These are phyloP conservation scores for Leccinum incarnatum DNA, from an alignment of 768 basidiomycete genomes.

Conservation along the genomic window DNA sequence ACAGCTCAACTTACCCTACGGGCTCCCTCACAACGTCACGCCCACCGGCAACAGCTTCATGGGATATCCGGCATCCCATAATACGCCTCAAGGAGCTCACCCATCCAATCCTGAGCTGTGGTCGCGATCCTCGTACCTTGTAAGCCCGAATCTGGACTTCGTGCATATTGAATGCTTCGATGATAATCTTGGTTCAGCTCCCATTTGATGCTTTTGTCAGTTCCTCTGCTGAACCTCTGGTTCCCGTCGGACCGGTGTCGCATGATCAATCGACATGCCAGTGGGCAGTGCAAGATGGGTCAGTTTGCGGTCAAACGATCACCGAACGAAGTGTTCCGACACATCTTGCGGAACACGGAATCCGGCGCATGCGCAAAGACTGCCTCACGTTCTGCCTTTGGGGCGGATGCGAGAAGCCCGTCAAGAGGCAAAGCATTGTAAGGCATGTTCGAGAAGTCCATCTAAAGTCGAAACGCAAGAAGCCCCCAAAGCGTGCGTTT, in stretches of 20 bases:
- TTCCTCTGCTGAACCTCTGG: neutral
- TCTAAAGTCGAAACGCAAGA: conserved; percentile 10
- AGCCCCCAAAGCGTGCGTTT: neutral
- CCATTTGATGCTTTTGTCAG: neutral
- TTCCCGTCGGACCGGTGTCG: neutral
- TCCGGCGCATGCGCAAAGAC: conserved; percentile 4
- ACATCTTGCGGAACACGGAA: conserved; percentile 17
- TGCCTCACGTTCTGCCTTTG: conserved; percentile 1
- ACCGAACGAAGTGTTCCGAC: neutral
- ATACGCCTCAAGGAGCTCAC: neutral
- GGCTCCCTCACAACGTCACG: no score
- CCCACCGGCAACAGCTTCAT: neutral
- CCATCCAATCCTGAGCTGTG: neutral
- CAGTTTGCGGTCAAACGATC: conserved; percentile 5
- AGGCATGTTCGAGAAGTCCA: conserved; percentile 20
- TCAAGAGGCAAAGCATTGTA: conserved; percentile 6
- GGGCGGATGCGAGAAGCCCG: neutral
- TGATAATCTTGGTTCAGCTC: neutral
- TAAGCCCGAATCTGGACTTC: neutral
- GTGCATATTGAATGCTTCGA: neutral
- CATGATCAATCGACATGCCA: neutral
- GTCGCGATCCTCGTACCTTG: neutral
- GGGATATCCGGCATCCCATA: neutral
- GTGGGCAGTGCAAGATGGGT: neutral
- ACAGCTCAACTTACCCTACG: neutral